A percentile compares a stretch with the other conserved stretches of the same genome.
phyloP scores from a whole-genome alignment of 192 early-diverging fungal genomes.

The Obelidium mucronatum region DNA sequence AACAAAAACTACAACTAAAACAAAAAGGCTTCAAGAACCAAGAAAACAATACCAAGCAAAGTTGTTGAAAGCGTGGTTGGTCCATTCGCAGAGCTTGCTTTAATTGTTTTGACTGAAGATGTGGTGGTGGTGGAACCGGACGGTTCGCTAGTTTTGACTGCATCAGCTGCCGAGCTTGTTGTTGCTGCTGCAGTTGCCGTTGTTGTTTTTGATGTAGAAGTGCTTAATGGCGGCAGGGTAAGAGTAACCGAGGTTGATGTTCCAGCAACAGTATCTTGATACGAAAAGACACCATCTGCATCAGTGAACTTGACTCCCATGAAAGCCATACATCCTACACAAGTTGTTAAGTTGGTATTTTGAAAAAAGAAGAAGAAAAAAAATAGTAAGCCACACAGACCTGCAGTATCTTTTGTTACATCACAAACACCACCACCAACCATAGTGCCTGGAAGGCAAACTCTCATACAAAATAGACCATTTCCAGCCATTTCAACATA shows the following conservation, averaged over 20 bases:
- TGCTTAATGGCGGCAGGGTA: neutral
- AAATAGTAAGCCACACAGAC: no score
- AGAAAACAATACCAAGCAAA: neutral
- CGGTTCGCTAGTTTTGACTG: neutral
- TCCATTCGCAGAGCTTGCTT: neutral
- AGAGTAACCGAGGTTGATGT: neutral
- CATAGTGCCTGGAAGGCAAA: slow-evolving; percentile 35
- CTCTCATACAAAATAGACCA: slow-evolving; percentile 43
- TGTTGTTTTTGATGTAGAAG: slow-evolving; percentile 4
- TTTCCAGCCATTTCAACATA: slow-evolving; percentile 44
- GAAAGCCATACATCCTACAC: neutral
- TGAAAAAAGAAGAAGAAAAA: slow-evolving; percentile 5
- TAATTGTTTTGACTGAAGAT: neutral
- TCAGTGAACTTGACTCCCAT: neutral
- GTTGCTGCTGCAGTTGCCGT: neutral
- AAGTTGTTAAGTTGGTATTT: neutral
- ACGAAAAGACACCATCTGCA: neutral
- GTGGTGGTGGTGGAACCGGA: neutral
- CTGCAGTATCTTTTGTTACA: slow-evolving; percentile 42
- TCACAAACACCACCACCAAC: slow-evolving; percentile 36
- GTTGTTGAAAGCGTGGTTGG: no score
- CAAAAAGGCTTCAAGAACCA: neutral
- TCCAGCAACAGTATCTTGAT: neutral
- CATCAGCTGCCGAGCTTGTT: neutral
- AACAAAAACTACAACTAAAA: neutral